A percentile compares a stretch with the other conserved stretches of the same genome.
These are phyloP conservation scores for Entomortierella lignicola DNA, from an alignment of 192 early-diverging fungal species.

Conservation along the genomic window DNA sequence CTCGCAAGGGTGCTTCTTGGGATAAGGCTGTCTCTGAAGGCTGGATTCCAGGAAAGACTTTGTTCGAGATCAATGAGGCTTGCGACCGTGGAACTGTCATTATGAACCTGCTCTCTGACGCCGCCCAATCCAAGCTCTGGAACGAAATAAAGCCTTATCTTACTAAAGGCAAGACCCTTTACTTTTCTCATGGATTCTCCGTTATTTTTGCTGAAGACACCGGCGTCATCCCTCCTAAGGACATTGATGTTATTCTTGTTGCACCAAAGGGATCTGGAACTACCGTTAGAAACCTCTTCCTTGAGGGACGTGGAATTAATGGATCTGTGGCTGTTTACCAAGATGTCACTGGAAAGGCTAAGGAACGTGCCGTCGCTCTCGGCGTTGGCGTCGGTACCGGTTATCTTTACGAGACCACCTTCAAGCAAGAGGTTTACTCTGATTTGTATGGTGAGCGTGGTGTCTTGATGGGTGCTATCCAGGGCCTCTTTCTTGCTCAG, in stretches of 20 bases:
- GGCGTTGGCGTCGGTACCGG: constrained; percentile 97
- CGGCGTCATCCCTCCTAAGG: constrained; percentile 88
- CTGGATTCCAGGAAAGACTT: constrained; percentile 95
- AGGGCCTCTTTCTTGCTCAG: constrained; percentile 96
- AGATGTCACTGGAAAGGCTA: constrained; percentile 92
- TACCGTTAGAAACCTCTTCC: constrained; percentile 97
- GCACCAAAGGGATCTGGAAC: constrained; percentile 96
- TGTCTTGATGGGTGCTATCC: constrained; percentile 98
- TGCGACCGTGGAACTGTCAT: constrained; percentile 91
- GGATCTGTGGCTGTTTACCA: constrained; percentile 95
- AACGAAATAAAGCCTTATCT: constrained; percentile 87
- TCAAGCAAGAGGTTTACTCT: constrained; percentile 97
- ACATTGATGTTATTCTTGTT: constrained; percentile 96
- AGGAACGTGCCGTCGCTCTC: constrained; percentile 91
- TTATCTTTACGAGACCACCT: constrained; percentile 98
- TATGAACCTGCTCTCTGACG: constrained; percentile 97
- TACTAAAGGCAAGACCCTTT: constrained; percentile 97
- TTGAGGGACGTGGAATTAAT: constrained; percentile 98
- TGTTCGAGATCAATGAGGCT: constrained; percentile 95
- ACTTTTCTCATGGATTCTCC: constrained; percentile 98
- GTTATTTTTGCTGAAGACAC: constrained; percentile 95
- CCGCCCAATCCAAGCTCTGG: constrained; percentile 95
- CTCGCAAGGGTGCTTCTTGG: constrained; percentile 92
- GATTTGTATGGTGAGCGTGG: constrained; percentile 98
- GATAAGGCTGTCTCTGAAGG: constrained; percentile 93